Base-by-base conservation (phyloP, 768 basidiomycete genomes). In the Ephemerocybe angulata region DNA sequence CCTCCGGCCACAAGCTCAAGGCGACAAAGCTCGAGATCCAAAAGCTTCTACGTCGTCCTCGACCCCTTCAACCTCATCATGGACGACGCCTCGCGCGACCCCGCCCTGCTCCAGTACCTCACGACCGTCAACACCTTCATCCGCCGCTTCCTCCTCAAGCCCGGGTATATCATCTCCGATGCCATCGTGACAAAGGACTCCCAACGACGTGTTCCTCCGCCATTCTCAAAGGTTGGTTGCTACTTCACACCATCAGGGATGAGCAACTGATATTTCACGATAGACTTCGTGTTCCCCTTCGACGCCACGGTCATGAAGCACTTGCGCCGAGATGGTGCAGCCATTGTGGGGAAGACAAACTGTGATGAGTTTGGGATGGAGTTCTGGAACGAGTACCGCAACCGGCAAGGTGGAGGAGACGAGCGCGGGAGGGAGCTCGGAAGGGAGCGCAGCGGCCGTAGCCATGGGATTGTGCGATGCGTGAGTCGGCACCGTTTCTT, bases 361-460 rank as follows among this genome's bases (percentile, higher is more conserved):
- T 92, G 93, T 68, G 96, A 99, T 66, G 95, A 98, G 70, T 98
- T 98, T 70, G 96, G 96, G 1, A 98, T 98, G 96, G 96, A 96
- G 88, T 30, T 6, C 51, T 24, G 40, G 54, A 24, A 38, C 25
- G 8, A 29, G 25, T 31, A 48, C 19, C 27, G 21, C 29, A 50
- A 6, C 7, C 10, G 19, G 28, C 15, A 42, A 44, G 3, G 22
- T 28, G 15, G 62, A 70, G 22, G 54, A 47, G 52, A 73, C 91
- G 44, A 87, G 85, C 25, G 88, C 95, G 0, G 96, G 96, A 2
- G 96, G 96, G 0, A 95, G 92, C 62, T 96, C 93, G 0, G 95
- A 96, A 1, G 96, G 97, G 47, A 93, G 91, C 64, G 95, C 95
- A 0, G 95, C 93, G 1, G 92, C 94, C 4, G 95, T 98, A 0